phyloP scores from a whole-genome alignment of 371 early-diverging fungal genomes.

The Mortierella sp. region DNA sequence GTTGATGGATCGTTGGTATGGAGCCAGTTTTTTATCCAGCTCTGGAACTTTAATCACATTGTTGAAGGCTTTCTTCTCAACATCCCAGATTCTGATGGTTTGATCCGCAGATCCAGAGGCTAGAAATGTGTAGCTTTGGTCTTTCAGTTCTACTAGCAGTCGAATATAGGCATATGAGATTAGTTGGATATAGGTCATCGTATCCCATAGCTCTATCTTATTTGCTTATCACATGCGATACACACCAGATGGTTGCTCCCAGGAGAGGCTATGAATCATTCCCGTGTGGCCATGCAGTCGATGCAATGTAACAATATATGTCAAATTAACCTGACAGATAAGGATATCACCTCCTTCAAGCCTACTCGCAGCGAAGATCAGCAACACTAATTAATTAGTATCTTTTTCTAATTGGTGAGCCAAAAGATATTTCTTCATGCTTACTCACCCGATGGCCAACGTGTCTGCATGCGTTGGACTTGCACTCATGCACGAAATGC shows the following conservation, averaged over 20 bases:
- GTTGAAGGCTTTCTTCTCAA: slow-evolving; percentile 25
- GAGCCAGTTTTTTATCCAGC: neutral
- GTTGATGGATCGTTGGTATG: slow-evolving; percentile 13
- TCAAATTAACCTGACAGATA: slow-evolving; percentile 17
- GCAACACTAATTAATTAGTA: neutral
- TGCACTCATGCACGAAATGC: slow-evolving; percentile 35
- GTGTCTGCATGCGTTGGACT: slow-evolving; percentile 22
- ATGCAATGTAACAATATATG: slow-evolving; percentile 14
- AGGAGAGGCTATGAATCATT: slow-evolving; percentile 43
- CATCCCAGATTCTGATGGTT: slow-evolving; percentile 57
- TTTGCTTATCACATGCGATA: neutral
- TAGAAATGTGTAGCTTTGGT: slow-evolving; percentile 26
- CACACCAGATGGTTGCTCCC: slow-evolving; percentile 38
- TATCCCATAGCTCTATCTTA: neutral
- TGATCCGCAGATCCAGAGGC: slow-evolving; percentile 59
- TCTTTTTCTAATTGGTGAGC: neutral
- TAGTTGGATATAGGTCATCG: no score
- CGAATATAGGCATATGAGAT: neutral
- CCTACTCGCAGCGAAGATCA: slow-evolving; percentile 10
- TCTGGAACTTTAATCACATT: slow-evolving; percentile 26
- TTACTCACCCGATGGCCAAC: slow-evolving; percentile 40
- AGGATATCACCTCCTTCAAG: slow-evolving; percentile 50
- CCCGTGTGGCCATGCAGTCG: slow-evolving; percentile 42
- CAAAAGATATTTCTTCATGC: neutral
- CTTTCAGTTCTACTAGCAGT: neutral